Percentiles rank a stretch among this genome's conserved stretches.
These are phyloP conservation scores for Kuraishia piskuri DNA, from an alignment of 805 yeast genomes.

Conservation along the genomic window DNA sequence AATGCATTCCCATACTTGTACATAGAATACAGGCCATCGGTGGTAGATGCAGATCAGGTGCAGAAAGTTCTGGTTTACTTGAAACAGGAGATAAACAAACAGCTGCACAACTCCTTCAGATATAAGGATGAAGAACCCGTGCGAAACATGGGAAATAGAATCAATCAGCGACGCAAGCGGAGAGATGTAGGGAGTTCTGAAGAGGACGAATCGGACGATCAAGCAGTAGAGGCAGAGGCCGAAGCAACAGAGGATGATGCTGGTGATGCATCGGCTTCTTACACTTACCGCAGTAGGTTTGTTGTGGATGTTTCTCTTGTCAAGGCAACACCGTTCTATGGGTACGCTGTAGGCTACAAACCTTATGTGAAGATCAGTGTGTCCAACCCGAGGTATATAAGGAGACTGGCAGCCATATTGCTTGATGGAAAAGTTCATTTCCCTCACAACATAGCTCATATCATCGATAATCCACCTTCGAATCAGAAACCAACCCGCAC, in stretches of 20 bases:
- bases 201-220: slow-evolving; percentile 9
- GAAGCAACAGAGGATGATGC: slow-evolving; percentile 44
- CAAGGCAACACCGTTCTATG: slow-evolving; percentile 77
- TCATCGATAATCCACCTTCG: slow-evolving; percentile 13
- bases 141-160: slow-evolving; percentile 6
- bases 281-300: slow-evolving; percentile 54
- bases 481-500: slow-evolving; percentile 20
- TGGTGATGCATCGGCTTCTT: slow-evolving; percentile 62
- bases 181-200: slow-evolving; percentile 6
- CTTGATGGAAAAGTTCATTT: slow-evolving; percentile 21
- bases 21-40: slow-evolving; percentile 45
- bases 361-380: slow-evolving; percentile 62
- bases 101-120: slow-evolving; percentile 29
- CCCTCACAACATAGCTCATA: slow-evolving; percentile 21
- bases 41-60: slow-evolving; percentile 13
- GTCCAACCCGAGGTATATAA: slow-evolving; percentile 49
- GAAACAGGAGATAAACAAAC: slow-evolving; percentile 34
- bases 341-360: slow-evolving; percentile 61
- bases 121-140: slow-evolving; percentile 8
- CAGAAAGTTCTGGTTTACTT: slow-evolving; percentile 28
- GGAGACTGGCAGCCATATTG: slow-evolving; percentile 42
- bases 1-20: slow-evolving; percentile 78
- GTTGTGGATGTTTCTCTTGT: slow-evolving; percentile 58
- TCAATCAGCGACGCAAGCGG: slow-evolving; percentile 1
- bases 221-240: slow-evolving; percentile 9